Evolutionary conservation across 140 eudicot species (phyloP).

Genomic region (Flaveria floridana): DNA sequence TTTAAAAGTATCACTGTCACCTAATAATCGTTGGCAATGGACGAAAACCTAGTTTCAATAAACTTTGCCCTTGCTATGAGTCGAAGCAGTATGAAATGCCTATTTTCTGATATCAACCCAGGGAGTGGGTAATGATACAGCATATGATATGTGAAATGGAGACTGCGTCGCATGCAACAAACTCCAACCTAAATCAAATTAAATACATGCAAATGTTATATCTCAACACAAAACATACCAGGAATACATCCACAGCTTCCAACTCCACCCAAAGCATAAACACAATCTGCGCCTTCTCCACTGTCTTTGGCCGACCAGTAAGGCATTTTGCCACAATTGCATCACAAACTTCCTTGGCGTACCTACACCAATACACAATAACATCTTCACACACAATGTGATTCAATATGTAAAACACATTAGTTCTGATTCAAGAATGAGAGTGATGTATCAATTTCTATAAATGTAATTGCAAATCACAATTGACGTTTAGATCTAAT

Average conservation of each 20-base stretch:
- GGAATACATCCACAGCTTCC: conserved; percentile 92
- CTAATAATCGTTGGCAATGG: not conserved
- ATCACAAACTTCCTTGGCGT: conserved; percentile 87
- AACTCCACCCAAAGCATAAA: conserved; percentile 98
- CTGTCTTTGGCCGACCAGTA: conserved; percentile 90
- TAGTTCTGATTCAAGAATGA: not conserved
- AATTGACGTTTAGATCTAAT: conserved; percentile 4
- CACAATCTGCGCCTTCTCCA: conserved; percentile 86
- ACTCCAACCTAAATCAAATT: not conserved
- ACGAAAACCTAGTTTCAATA: conserved; percentile 9
- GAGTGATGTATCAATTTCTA: not conserved
- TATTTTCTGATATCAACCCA: not conserved
- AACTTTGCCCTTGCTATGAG: not conserved
- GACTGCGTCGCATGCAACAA: not conserved
- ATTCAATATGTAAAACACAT: not conserved
- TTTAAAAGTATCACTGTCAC: conserved; percentile 18
- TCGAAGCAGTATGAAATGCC: not conserved
- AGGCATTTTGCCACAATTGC: conserved; percentile 89
- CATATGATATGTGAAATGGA: not conserved
- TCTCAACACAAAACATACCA: conserved; percentile 52
- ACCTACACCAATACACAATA: conserved; percentile 46
- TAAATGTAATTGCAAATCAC: not conserved
- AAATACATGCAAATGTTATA: conserved; percentile 1
- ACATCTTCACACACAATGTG: conserved; percentile 3
- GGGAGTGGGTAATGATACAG: not conserved